Percentiles rank a stretch among this genome's conserved stretches.
Evolutionary conservation across 495 filamentous ascomycete species (phyloP).

Genomic region (Penicillium silybi): DNA sequence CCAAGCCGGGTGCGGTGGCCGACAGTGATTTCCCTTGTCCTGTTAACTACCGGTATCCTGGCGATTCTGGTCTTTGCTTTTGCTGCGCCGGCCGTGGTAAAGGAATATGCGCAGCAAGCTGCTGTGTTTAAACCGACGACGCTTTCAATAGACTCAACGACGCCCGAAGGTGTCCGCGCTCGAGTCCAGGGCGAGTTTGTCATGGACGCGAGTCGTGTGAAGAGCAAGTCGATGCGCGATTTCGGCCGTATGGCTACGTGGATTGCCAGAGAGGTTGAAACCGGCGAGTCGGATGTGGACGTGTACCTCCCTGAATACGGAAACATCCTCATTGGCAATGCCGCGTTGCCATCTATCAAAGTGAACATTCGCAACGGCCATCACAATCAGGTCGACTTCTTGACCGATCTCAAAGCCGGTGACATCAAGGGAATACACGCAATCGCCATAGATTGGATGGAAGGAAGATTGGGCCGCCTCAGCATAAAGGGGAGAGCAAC

Average conservation of each 20-base stretch:
- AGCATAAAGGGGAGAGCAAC: slow-evolving; percentile 65
- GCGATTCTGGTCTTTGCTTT: slow-evolving; percentile 62
- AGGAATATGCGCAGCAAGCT: slow-evolving; percentile 82
- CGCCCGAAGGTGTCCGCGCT: slow-evolving; percentile 66
- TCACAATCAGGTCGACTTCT: slow-evolving; percentile 70
- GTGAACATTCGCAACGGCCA: slow-evolving; percentile 73
- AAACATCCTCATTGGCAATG: slow-evolving; percentile 72
- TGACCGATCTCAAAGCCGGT: slow-evolving; percentile 69
- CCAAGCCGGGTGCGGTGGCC: slow-evolving; percentile 49
- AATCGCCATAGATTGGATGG: slow-evolving; percentile 85
- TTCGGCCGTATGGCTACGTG: slow-evolving; percentile 77
- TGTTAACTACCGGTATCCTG: slow-evolving; percentile 47
- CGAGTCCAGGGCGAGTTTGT: slow-evolving; percentile 75
- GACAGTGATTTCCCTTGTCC: slow-evolving; percentile 48
- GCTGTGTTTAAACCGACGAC: slow-evolving; percentile 73
- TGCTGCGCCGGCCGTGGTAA: slow-evolving; percentile 71
- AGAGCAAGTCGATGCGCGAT: slow-evolving; percentile 62
- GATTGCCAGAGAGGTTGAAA: slow-evolving; percentile 71
- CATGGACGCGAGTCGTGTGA: slow-evolving; percentile 71
- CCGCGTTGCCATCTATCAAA: slow-evolving; percentile 65
- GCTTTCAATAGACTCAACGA: slow-evolving; percentile 80
- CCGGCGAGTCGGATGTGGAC: slow-evolving; percentile 61
- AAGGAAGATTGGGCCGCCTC: slow-evolving; percentile 66
- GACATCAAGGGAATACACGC: slow-evolving; percentile 71
- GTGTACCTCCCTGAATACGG: slow-evolving; percentile 83